Base-by-base conservation (phyloP, 2,329 filamentous ascomycete species). In the Monosporascus ibericus region DNA sequence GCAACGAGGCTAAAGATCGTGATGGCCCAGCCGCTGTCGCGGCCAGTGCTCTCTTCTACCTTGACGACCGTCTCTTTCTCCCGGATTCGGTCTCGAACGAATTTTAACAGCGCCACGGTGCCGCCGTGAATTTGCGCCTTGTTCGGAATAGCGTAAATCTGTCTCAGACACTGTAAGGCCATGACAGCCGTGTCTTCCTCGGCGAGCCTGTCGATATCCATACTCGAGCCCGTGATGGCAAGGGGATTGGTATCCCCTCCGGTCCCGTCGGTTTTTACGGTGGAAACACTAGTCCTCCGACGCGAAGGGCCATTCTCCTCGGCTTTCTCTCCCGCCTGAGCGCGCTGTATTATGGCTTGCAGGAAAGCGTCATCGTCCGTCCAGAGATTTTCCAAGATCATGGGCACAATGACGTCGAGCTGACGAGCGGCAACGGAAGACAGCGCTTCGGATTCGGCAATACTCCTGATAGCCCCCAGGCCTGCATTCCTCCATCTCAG, bases 151-250 rank as follows among this genome's bases (percentile, higher is more conserved):
- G 88, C 78, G 63, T 95, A 96, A 47, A 96, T 88, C 61, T 87
- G 85, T 70, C 92, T 89, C 51, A 99, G 74, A 65, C 91, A 95
- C 62, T 91, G 86, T 61, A 96, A 77, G 5, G 94, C 92, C 56
- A 95, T 75, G 7, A 95, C 77, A 27, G 88, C 88, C 17, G 91
- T 90, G 64, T 95, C 88, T 72, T 96, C 86, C 70, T 97, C 92
- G 2, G 90, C 92, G 55, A 94, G 75, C 67, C 87, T 90, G 70
- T 97, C 94, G 25, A 90, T 90, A 65, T 96, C 92, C 24, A 86
- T 86, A 1, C 89, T 88, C 0, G 90, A 90, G 51, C 87, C 89
- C 1, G 87, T 82, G n/a, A 90, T 81, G 24, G 88, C 87, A 44
- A 88, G 80, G 5, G 80, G 80, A 56, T 88, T 88, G 6, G 84